Base-by-base conservation (phyloP, 139 green algal genomes). In the Chlorella sp. region DNA sequence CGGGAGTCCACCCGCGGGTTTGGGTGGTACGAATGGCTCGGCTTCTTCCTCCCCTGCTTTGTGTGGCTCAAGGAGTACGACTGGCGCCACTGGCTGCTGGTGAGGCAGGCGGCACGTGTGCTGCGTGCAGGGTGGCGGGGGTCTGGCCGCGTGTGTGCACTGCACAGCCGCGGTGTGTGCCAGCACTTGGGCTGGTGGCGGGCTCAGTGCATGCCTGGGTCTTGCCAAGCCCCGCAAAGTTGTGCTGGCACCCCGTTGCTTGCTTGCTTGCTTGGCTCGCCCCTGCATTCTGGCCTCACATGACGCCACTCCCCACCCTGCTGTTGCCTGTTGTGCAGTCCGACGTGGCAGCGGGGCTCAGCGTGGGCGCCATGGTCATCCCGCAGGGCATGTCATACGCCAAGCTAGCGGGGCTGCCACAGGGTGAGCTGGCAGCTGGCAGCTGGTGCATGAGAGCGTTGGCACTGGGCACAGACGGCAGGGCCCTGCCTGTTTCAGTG, bases 321-420 rank as follows among this genome's bases (percentile, higher is more conserved):
- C 75, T 14, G 11, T 16, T 26, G 28, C 4, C 40, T 36, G 21
- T 21, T 34, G 0, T 93, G 91, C 90, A 94, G 92, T 76, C 73
- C 11, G 96, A 97, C 80, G 30, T 97, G n/a, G 39, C 95, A 22
- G 93, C 96, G 26, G 96, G 96, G 9, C 78, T 96, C 11, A 95
- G 91, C 15, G 95, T 97, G 69, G 96, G 92, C 21, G 96, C 95
- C 76, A 95, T 97, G 94, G 95, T 98, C n/a, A 92, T 98, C 36
- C 96, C 77, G 37, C 66, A 88, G 83, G 83, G 83, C 83, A 88
- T 88, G 94, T 95, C 91, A 2, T 98, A 97, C 81, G 96, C 96
- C 64, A 94, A 92, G 40, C 86, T 96, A 66, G 96, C 96, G 0
- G 95, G 95, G 66, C 90, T 97, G 79, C 96, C 95, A 0, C 81